These are phyloP conservation scores for Candolleomyces aberdarensis DNA, from an alignment of 768 basidiomycete genomes.

Conservation along the genomic window DNA sequence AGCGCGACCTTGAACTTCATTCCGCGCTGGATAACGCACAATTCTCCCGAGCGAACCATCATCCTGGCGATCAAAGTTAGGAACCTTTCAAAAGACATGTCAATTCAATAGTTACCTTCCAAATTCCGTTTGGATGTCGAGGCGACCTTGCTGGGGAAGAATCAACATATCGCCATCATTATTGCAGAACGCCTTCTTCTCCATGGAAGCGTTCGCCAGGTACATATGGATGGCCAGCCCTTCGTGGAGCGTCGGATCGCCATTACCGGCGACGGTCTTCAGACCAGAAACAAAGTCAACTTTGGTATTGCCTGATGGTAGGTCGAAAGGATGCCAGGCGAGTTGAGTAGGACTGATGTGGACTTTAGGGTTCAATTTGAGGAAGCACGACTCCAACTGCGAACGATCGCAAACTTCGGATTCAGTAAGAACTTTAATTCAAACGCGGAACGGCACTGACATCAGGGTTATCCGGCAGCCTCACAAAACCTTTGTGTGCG, in stretches of 20 bases:
- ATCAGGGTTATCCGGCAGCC: conserved; percentile 55
- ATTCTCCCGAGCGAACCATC: conserved; percentile 63
- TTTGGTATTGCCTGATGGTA: conserved; percentile 38
- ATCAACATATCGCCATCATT: conserved; percentile 68
- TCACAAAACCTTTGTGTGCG: conserved; percentile 59
- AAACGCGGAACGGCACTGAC: conserved; percentile 29
- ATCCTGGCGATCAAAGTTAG: conserved; percentile 32
- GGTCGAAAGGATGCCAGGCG: conserved; percentile 61
- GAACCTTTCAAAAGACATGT: background rate
- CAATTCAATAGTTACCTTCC: conserved; percentile 43
- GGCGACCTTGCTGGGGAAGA: conserved; percentile 58
- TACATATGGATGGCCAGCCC: conserved; percentile 67
- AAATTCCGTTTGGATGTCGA: conserved; percentile 69
- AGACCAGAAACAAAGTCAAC: conserved; percentile 59
- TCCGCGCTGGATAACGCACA: conserved; percentile 63
- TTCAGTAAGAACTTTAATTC: background rate
- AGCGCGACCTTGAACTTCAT: conserved; percentile 63
- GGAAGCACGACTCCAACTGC: conserved; percentile 63
- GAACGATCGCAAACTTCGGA: background rate
- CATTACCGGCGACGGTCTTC: conserved; percentile 62
- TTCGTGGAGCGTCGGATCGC: conserved; percentile 59
- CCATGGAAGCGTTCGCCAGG: conserved; percentile 58
- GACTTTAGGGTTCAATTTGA: conserved; percentile 56
- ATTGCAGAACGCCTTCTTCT: conserved; percentile 56
- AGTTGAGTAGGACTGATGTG: conserved; percentile 62